Evolutionary conservation across 495 filamentous ascomycete species (phyloP).

Genomic region (Aspergillus ostianus): DNA sequence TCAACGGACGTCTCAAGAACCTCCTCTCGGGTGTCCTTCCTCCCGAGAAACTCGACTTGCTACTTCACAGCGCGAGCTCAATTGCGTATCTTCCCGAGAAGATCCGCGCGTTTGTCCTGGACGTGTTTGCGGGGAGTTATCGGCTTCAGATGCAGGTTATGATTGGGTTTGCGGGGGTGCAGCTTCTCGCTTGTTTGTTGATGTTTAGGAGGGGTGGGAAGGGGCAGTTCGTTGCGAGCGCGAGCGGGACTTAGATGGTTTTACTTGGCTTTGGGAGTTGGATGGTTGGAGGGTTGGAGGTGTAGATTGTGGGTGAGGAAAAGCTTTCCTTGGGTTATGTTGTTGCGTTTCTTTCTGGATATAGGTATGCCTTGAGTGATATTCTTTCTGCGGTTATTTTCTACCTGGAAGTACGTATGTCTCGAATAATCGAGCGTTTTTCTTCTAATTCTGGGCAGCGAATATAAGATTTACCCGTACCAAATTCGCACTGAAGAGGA

Average conservation of each 20-base stretch:
- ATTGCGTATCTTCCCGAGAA: background rate
- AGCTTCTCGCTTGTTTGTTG: slow-evolving; percentile 11
- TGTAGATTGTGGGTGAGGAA: too few relatives aligned
- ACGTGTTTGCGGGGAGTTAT: slow-evolving; percentile 13
- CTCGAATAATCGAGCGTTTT: too few relatives aligned
- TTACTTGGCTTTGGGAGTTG: too few relatives aligned
- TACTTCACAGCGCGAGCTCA: background rate
- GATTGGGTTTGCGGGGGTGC: slow-evolving; percentile 21
- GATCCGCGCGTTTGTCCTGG: background rate
- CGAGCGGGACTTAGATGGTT: background rate
- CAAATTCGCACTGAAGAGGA: too few relatives aligned
- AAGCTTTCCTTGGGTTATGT: too few relatives aligned
- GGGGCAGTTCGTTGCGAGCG: slow-evolving; percentile 4
- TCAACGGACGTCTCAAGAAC: slow-evolving; percentile 15
- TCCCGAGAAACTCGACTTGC: background rate
- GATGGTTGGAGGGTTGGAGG: too few relatives aligned
- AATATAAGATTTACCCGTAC: too few relatives aligned
- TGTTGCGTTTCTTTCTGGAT: too few relatives aligned
- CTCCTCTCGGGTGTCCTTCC: slow-evolving; percentile 6
- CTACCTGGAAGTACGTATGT: too few relatives aligned
- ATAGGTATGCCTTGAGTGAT: too few relatives aligned
- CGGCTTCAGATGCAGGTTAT: slow-evolving; percentile 14
- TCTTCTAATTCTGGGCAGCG: too few relatives aligned
- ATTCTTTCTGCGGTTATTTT: too few relatives aligned
- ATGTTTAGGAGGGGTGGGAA: slow-evolving; percentile 7